phyloP scores from a whole-genome alignment of 1,139 yeast genomes.

The Meyerozyma smithsonii region DNA sequence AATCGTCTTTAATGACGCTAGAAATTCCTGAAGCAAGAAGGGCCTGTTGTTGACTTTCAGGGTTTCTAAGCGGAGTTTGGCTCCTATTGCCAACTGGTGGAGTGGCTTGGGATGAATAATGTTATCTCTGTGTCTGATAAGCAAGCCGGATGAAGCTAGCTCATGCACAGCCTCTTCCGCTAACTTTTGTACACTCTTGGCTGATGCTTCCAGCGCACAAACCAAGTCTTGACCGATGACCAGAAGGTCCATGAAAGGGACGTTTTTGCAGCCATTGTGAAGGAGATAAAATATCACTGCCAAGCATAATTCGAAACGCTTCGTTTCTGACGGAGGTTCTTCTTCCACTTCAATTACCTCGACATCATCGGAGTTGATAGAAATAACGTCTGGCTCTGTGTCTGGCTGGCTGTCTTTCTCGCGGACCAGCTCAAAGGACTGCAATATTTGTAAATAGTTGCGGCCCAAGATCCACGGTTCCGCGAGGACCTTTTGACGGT shows the following conservation, averaged over 20 bases:
- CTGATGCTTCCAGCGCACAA: too few relatives aligned
- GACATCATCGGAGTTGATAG: neutral
- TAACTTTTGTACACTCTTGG: neutral
- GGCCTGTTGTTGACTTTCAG: neutral
- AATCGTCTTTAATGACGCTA: neutral
- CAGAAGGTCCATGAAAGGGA: neutral
- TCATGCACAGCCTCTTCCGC: neutral
- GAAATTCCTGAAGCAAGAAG: neutral
- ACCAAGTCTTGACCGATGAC: neutral
- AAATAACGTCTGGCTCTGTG: neutral
- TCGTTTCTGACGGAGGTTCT: neutral
- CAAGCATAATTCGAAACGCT: neutral
- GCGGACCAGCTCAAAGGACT: neutral
- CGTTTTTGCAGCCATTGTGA: neutral
- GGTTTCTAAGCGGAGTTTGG: neutral
- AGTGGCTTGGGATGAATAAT: neutral
- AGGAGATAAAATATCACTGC: neutral
- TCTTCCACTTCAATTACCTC: neutral
- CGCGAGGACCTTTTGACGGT: constrained; percentile 6
- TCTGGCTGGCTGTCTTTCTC: neutral
- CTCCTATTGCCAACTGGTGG: neutral
- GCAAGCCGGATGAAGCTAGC: neutral
- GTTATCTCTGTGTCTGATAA: neutral
- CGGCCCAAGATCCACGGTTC: constrained; percentile 8
- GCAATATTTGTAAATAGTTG: neutral